Evolutionary conservation across 2,329 filamentous ascomycete species (phyloP), one percentile per base, ranked within the genome.

Genomic region (Colletotrichum sp.): DNA sequence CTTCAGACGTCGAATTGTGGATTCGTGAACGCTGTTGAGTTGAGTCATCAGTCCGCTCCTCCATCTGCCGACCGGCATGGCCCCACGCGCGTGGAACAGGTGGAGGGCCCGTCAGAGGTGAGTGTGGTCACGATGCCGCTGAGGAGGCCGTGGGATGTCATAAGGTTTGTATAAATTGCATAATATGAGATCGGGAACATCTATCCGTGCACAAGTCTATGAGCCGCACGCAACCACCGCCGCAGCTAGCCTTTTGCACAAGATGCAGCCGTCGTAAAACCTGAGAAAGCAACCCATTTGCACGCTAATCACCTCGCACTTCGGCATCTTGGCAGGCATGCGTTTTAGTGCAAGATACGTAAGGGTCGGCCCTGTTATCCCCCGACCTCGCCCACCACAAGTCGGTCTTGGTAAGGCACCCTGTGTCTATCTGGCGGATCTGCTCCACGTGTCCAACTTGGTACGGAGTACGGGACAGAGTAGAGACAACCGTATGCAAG

Each of bases 231-330:
- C 63, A 57, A 59, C 24, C 44, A 52, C 44, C 44, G 44, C n/a
- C 68, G 57, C 63, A 48, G 44, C 44, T 55, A 63, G 48, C 26
- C 36, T 55, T 64, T 44, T 67, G 72, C 55, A 72, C 63, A 48
- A 64, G 32, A 63, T 75, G 73, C 73, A 75, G 73, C 69, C 64
- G 44, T 28, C 69, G 73, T 75, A 73, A 75, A 75, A 36, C 28
- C n/a, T 28, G 12, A 12, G 48, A 57, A 52, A 22, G n/a, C 44
- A 52, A 52, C 44, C 18, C 44, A 52, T 22, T 22, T 22, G 44
- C 44, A 52, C 44, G 44, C 44, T 52, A 52, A 52, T 52, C 48
- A 24, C 15, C 24, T 72, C 62, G 68, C 68, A 52, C 62, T 34
- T 71, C 72, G 72, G 52, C 67, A 60, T 65, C 59, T 71, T 62